Evolutionary conservation across 345 rosid species (phyloP), one percentile per base, ranked within the genome.

Genomic region (Eucalyptus sp.): DNA sequence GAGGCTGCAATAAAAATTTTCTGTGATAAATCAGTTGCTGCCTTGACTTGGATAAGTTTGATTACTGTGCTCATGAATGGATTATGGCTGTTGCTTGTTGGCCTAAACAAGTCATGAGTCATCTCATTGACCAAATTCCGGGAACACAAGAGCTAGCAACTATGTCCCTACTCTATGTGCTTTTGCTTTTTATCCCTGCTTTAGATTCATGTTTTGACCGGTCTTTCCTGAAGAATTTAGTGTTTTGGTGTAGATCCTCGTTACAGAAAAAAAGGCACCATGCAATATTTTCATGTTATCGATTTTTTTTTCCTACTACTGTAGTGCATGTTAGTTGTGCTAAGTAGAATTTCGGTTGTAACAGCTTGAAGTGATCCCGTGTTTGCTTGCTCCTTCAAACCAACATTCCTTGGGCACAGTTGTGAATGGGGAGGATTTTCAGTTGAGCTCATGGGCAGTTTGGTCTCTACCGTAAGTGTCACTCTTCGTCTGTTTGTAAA

Each of bases 281-380:
- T 76, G 84, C 27, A 12, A 76, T 76, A 41, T 76, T 41, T 71
- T 76, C 84, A 37, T 76, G 84, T 86, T n/a, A 51, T 18, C 6
- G 11, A 60, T 15, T 46, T 87, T 41, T 14, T 87, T 54, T 71
- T 87, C 90, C 90, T 91, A 87, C 89, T 66, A 90, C 88, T 89
- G 68, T 29, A 25, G 58, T 86, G 86, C 84, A 76, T 76, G 48
- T 76, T 41, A 41, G 5, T 76, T 41, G 27, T 76, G 84, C 84
- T 76, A 86, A 86, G 87, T 33, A 48, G 54, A 86, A 86, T 87
- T 90, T 88, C 91, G 88, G 89, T 93, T 84, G 92, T 90, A 89
- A 87, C 99, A 96, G 99, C 96, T 96, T 86, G 94, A 96, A 81
- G 98, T 96, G 76, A 95, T 92, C 89, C 99, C 99, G 62, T 96